Conservation (phyloP, 2,329 filamentous ascomycete species). For the Penicillium sp. region DNA sequence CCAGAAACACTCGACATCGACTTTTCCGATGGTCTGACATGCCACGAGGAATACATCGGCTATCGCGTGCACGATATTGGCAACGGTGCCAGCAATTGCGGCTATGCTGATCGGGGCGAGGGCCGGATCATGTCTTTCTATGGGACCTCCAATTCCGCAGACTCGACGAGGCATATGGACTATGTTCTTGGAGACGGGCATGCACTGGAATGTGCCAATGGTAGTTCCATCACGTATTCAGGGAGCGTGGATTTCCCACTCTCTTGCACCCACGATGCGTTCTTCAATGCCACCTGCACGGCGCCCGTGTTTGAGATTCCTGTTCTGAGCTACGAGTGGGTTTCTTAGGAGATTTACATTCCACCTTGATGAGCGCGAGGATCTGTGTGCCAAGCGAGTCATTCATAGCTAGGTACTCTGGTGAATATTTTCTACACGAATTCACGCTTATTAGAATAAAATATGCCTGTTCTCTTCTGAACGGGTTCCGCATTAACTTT, state of each 20-base stretch:
- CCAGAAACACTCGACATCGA: constrained; percentile 26
- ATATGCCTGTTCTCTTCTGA: no score
- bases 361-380: no score
- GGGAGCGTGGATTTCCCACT: constrained; percentile 26
- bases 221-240: constrained; percentile 28
- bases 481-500: no score
- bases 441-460: no score
- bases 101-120: constrained; percentile 25
- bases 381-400: no score
- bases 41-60: constrained; percentile 30
- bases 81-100: constrained; percentile 28
- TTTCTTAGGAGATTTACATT: no score
- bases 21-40: constrained; percentile 25
- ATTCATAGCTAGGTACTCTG: no score
- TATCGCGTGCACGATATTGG: constrained; percentile 32
- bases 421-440: no score
- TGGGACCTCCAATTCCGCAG: constrained; percentile 22
- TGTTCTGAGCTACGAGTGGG: constrained; percentile 27
- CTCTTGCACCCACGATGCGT: constrained; percentile 25
- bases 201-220: constrained; percentile 28
- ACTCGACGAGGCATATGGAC: constrained; percentile 22
- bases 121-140: constrained; percentile 31
- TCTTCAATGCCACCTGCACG: constrained; percentile 31
- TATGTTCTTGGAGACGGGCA: constrained; percentile 27
- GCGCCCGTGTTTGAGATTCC: constrained; percentile 26